phyloP scores from a whole-genome alignment of 2,329 filamentous ascomycete genomes.

The Sporothrix variecibatus region DNA sequence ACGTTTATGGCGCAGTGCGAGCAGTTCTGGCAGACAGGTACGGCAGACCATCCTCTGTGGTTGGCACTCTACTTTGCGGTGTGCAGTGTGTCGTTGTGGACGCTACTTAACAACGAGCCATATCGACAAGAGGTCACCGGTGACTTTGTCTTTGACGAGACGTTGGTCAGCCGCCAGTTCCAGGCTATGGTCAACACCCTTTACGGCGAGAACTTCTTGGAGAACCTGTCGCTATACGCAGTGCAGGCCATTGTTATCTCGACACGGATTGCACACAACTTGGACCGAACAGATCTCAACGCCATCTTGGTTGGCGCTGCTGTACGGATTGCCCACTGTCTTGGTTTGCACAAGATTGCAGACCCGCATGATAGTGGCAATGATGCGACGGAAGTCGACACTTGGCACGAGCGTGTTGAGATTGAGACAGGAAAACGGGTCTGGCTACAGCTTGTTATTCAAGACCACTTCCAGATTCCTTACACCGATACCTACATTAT shows the following conservation, averaged over 20 bases:
- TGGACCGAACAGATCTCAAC: slow-evolving; percentile 40
- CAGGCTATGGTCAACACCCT: slow-evolving; percentile 39
- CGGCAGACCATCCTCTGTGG: slow-evolving; percentile 34
- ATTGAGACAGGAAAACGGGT: slow-evolving; percentile 40
- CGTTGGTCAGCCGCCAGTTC: slow-evolving; percentile 32
- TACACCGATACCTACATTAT: slow-evolving; percentile 42
- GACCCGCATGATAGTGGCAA: neutral
- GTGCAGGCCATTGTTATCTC: slow-evolving; percentile 42
- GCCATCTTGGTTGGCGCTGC: slow-evolving; percentile 40
- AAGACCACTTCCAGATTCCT: slow-evolving; percentile 40
- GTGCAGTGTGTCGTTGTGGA: slow-evolving; percentile 32
- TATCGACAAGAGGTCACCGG: slow-evolving; percentile 7
- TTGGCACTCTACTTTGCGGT: slow-evolving; percentile 35
- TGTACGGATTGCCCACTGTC: slow-evolving; percentile 40
- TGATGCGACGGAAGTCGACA: neutral
- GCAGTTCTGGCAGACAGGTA: slow-evolving; percentile 33
- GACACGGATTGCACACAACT: slow-evolving; percentile 40
- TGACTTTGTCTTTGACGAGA: slow-evolving; percentile 22
- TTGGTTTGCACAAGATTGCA: slow-evolving; percentile 34
- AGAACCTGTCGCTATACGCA: slow-evolving; percentile 36
- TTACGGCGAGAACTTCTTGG: slow-evolving; percentile 38
- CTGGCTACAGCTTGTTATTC: slow-evolving; percentile 42
- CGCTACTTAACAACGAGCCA: slow-evolving; percentile 30
- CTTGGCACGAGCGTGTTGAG: slow-evolving; percentile 33
- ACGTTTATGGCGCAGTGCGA: slow-evolving; percentile 35